phyloP scores from a whole-genome alignment of 768 basidiomycete genomes.

The Vishniacozyma victoriae region DNA sequence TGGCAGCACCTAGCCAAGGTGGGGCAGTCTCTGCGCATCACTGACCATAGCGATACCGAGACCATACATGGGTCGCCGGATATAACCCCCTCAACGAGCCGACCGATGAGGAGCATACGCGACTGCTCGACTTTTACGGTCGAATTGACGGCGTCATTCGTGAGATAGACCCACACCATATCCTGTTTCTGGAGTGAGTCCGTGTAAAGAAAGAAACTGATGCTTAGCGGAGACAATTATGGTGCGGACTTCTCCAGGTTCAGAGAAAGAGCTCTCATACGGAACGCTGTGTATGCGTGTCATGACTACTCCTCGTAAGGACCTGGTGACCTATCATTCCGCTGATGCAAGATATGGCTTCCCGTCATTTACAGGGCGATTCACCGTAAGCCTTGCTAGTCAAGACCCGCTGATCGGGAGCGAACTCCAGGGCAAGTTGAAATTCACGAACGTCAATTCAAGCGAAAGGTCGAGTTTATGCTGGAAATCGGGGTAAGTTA shows the following conservation, averaged over 20 bases:
- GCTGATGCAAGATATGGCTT: conserved; percentile 55
- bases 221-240: conserved; percentile 58
- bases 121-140: conserved; percentile 63
- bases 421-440: conserved; percentile 10
- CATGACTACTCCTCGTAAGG: conserved; percentile 58
- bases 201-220: not conserved
- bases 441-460: conserved; percentile 49
- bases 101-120: conserved; percentile 62
- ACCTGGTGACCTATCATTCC: too few species aligned
- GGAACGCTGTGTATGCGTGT: conserved; percentile 68
- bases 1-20: conserved; percentile 64
- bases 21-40: not conserved
- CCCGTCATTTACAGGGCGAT: conserved; percentile 56
- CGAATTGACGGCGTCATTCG: conserved; percentile 66
- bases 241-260: conserved; percentile 48
- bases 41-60: conserved; percentile 56
- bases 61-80: conserved; percentile 73
- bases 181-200: conserved; percentile 66
- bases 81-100: conserved; percentile 83
- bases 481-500: conserved; percentile 50
- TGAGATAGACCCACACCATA: conserved; percentile 61
- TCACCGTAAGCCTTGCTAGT: conserved; percentile 42
- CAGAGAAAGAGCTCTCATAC: conserved; percentile 60
- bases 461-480: conserved; percentile 73
- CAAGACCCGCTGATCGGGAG: not conserved